These are phyloP conservation scores for Boechera retrofracta DNA, from an alignment of 345 rosid genomes.

Conservation along the genomic window DNA sequence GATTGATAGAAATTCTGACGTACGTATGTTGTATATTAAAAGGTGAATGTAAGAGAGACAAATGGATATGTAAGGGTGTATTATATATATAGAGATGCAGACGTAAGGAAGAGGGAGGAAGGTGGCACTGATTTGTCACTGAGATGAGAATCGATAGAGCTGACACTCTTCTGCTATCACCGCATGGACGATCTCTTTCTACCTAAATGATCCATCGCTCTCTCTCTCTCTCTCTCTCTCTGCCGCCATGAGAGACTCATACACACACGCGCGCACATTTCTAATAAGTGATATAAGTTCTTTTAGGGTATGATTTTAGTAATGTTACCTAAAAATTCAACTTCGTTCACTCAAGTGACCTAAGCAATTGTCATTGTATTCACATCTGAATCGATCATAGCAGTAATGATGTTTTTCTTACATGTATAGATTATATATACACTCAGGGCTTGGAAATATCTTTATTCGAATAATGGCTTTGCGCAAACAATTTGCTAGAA, in stretches of 20 bases:
- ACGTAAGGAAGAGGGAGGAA: constrained; percentile 30
- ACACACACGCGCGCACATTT: constrained; percentile 7
- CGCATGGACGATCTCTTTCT: constrained; percentile 48
- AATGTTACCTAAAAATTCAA: constrained; percentile 26
- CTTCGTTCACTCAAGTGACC: constrained; percentile 33
- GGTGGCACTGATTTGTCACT: constrained; percentile 44
- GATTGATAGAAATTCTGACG: too few relatives aligned
- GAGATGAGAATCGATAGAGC: constrained; percentile 50
- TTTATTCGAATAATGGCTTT: not conserved
- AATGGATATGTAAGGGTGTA: constrained; percentile 25
- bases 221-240: constrained; percentile 45
- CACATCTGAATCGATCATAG: constrained; percentile 1
- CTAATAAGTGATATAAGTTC: not conserved
- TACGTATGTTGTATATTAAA: not conserved
- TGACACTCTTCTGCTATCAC: constrained; percentile 45
- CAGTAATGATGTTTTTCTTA: constrained; percentile 16
- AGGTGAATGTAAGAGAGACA: constrained; percentile 30
- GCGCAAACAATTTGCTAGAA: not conserved
- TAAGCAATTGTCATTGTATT: constrained; percentile 16
- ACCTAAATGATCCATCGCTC: constrained; percentile 49
- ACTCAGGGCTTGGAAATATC: not conserved
- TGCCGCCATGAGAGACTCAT: constrained; percentile 50
- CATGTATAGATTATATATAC: not conserved
- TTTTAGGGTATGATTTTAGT: constrained; percentile 23
- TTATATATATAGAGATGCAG: constrained; percentile 26